Percentiles rank a stretch among this genome's conserved stretches.
Evolutionary conservation across 164 flowering plant genomes (phyloP).

Genomic region (Buxus sempervirens): DNA sequence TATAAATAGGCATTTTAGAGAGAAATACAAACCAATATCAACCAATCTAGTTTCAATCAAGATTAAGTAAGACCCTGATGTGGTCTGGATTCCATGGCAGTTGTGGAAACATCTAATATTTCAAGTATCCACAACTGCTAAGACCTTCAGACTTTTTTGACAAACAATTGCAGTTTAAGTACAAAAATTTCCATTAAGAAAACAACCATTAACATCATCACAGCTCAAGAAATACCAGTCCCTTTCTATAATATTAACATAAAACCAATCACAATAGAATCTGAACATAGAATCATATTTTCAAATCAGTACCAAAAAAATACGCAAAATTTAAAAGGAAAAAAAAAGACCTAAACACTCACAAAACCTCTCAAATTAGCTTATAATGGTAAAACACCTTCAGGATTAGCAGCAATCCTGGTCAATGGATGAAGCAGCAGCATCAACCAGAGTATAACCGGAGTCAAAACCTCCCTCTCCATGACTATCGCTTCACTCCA

Average conservation of each 20-base stretch:
- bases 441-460: conserved; percentile 23
- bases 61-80: no score
- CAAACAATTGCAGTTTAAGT: not conserved
- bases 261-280: not conserved
- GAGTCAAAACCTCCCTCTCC: conserved; percentile 18
- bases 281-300: not conserved
- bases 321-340: no score
- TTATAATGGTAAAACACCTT: conserved; percentile 16
- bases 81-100: no score
- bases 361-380: not conserved
- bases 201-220: not conserved
- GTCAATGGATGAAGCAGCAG: conserved; percentile 25
- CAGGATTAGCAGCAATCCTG: conserved; percentile 27
- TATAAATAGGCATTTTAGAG: no score
- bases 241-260: not conserved
- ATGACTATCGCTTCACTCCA: conserved; percentile 19
- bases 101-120: no score
- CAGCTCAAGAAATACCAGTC: not conserved
- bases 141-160: not conserved
- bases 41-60: no score
- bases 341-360: not conserved
- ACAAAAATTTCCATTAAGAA: not conserved
- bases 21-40: no score
- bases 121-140: no score
- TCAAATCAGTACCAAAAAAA: not conserved